A percentile compares a stretch with the other conserved stretches of the same genome.
These are phyloP conservation scores for Mrakia gelida DNA, from an alignment of 768 basidiomycete species.

Conservation along the genomic window DNA sequence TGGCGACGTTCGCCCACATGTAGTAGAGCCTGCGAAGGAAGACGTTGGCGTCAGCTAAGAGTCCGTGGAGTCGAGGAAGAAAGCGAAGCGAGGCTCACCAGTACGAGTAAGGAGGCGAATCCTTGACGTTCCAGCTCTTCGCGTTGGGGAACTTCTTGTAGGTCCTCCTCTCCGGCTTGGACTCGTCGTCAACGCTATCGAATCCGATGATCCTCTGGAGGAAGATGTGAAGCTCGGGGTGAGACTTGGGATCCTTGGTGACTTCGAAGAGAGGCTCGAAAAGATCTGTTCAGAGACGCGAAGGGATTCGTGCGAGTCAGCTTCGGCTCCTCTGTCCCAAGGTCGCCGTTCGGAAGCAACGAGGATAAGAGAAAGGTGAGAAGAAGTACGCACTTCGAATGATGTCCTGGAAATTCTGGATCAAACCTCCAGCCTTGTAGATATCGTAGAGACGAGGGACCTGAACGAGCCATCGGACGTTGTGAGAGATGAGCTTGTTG, in stretches of 20 bases:
- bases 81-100: slow-evolving; percentile 60
- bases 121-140: slow-evolving; percentile 75
- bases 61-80: not conserved
- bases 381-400: slow-evolving; percentile 63
- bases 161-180: slow-evolving; percentile 82
- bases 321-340: not conserved
- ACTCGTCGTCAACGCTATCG: slow-evolving; percentile 98
- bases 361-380: not conserved
- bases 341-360: too few species aligned
- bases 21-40: slow-evolving; percentile 74
- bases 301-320: not conserved
- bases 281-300: slow-evolving; percentile 57
- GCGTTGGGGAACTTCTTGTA: slow-evolving; percentile 94
- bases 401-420: slow-evolving; percentile 85
- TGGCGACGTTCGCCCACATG: slow-evolving; percentile 94
- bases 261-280: slow-evolving; percentile 94
- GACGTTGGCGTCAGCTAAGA: not conserved
- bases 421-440: slow-evolving; percentile 80
- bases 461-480: slow-evolving; percentile 93
- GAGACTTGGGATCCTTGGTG: slow-evolving; percentile 78
- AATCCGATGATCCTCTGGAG: slow-evolving; percentile 93
- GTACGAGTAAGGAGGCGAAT: slow-evolving; percentile 92
- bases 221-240: slow-evolving; percentile 93
- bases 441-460: slow-evolving; percentile 90
- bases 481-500: slow-evolving; percentile 90